These are phyloP conservation scores for Rhizopus stolonifer DNA, from an alignment of 371 early-diverging fungal species.

Conservation along the genomic window DNA sequence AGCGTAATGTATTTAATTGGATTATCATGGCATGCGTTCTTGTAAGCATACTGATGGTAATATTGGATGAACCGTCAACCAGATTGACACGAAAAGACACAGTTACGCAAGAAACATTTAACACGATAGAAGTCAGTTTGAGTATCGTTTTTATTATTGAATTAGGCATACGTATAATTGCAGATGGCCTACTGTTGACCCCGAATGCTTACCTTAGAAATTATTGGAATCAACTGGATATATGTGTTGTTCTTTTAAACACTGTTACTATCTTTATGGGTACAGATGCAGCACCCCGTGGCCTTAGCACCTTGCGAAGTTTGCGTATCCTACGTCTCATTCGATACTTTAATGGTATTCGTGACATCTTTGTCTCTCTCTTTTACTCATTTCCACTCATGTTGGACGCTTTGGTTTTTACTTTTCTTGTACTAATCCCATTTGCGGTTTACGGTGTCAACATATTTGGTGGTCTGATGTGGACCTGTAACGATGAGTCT, in stretches of 20 bases:
- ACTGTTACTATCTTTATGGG: slow-evolving; percentile 44
- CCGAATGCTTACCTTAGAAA: slow-evolving; percentile 53
- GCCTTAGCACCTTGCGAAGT: slow-evolving; percentile 49
- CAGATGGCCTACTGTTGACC: slow-evolving; percentile 54
- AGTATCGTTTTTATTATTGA: slow-evolving; percentile 54
- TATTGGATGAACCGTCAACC: slow-evolving; percentile 59
- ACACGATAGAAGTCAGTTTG: slow-evolving; percentile 45
- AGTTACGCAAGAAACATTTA: slow-evolving; percentile 27
- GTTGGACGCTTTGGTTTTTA: slow-evolving; percentile 56
- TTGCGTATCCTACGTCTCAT: slow-evolving; percentile 60
- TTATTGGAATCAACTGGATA: slow-evolving; percentile 58
- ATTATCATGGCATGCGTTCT: slow-evolving; percentile 60
- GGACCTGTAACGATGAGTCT: slow-evolving; percentile 50
- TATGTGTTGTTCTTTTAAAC: slow-evolving; percentile 53
- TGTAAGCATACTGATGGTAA: slow-evolving; percentile 55
- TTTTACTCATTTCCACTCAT: slow-evolving; percentile 57
- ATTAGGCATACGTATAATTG: slow-evolving; percentile 52
- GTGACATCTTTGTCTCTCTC: slow-evolving; percentile 56
- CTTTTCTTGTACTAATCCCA: slow-evolving; percentile 53
- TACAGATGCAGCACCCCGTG: slow-evolving; percentile 34
- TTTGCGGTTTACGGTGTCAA: slow-evolving; percentile 62
- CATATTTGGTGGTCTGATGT: slow-evolving; percentile 59
- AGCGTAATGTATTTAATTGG: slow-evolving; percentile 55
- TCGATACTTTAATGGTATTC: slow-evolving; percentile 58
- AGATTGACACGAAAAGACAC: slow-evolving; percentile 35